Evolutionary conservation across 495 filamentous ascomycete species (phyloP).

Genomic region (Hypomontagnella monticulosa): DNA sequence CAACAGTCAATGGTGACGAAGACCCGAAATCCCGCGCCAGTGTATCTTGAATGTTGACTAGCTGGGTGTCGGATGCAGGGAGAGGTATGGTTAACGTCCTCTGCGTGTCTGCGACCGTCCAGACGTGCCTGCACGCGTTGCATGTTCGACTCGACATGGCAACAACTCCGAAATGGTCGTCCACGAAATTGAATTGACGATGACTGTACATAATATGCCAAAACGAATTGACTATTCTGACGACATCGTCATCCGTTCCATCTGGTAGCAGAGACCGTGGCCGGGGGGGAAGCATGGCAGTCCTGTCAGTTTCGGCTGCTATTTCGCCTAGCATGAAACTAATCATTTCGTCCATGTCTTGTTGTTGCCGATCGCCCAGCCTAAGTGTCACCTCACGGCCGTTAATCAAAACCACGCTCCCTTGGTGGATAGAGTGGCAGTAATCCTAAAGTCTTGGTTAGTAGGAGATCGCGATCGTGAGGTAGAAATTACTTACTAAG

Average conservation of each 20-base stretch:
- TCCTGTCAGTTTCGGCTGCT: constrained; percentile 53
- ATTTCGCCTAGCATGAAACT: constrained; percentile 53
- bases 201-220: too few relatives aligned
- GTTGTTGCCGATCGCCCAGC: constrained; percentile 53
- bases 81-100: too few relatives aligned
- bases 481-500: constrained; percentile 60
- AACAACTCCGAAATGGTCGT: too few relatives aligned
- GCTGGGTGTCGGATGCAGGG: too few relatives aligned
- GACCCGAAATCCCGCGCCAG: too few relatives aligned
- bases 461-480: constrained; percentile 8
- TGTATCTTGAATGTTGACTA: too few relatives aligned
- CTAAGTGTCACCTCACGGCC: constrained; percentile 7
- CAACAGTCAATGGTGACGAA: too few relatives aligned
- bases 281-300: too few relatives aligned
- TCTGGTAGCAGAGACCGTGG: background rate
- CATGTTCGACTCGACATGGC: too few relatives aligned
- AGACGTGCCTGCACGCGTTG: too few relatives aligned
- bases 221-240: background rate
- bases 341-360: constrained; percentile 56
- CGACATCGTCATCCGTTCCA: background rate
- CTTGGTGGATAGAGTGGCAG: constrained; percentile 45
- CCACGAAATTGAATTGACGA: too few relatives aligned
- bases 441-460: constrained; percentile 52
- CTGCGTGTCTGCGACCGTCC: too few relatives aligned
- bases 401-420: constrained; percentile 27